Evolutionary conservation across 2,329 filamentous ascomycete species (phyloP), one percentile per base, ranked within the genome.

Genomic region (Lecanicillium sp.): DNA sequence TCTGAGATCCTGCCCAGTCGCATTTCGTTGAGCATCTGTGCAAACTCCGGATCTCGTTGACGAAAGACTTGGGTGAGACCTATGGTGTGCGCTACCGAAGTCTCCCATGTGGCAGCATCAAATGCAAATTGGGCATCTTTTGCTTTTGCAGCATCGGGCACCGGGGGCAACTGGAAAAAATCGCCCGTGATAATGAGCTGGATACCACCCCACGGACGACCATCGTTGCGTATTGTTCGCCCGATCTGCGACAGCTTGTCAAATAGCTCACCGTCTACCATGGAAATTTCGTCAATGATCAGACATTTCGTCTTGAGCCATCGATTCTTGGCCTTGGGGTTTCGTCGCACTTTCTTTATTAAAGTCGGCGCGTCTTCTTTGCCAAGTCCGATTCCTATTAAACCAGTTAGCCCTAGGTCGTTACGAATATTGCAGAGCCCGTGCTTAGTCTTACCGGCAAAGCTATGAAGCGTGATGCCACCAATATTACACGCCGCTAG

Each of bases 21-120:
- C 87, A 98, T 95, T 59, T 98, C 90, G 54, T 98, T 98, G 37
- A 98, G 73, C 89, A 98, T 98, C 5, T 73, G 70, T 11, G 92
- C 92, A 59, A 98, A 98, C 17, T 84, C 68, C 37, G 76, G 75
- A 55, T 98, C 92, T 47, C 85, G 88, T 56, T 98, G 92, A 64
- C 92, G 86, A 65, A 98, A 98, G 9, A 98, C 86, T 52, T 96
- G 85, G 2, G 89, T 95, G 35, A 98, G 67, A 7, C 89, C 86
- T 54, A 98, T 95, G 0, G 92, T 98, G 56, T 96, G 89, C 53
- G 95, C 83, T 44, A 98, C 94, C 2, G 84, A 85, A 1, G 88
- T 95, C 41, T 73, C 81, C 92, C 94, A 98, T 0, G 89, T 94
- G 3, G 77, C 76, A 7, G 89, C 89, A 51, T 95, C 86, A 55